Evolutionary conservation across 441 rosid genomes (phyloP).

Genomic region (Corymbia citriodora): DNA sequence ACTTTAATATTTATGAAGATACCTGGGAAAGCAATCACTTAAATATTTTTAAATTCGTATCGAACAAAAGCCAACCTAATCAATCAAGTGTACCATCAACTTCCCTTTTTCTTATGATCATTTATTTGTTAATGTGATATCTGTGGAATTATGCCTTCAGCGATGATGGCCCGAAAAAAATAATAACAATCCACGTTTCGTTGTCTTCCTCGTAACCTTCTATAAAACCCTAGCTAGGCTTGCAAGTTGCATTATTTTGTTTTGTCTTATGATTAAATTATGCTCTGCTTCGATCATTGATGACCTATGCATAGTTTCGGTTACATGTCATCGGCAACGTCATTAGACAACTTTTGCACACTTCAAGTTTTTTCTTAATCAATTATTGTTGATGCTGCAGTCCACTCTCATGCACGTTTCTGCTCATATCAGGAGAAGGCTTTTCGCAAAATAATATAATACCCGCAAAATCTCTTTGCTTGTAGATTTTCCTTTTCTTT

Average conservation of each 20-base stretch:
- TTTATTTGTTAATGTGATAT: neutral
- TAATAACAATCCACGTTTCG: neutral
- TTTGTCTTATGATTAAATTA: neutral
- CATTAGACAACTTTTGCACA: neutral
- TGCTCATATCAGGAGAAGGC: neutral
- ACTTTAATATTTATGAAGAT: neutral
- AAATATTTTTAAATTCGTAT: neutral
- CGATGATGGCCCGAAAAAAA: neutral
- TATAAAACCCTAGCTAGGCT: neutral
- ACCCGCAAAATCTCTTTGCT: neutral
- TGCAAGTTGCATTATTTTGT: neutral
- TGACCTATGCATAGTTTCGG: neutral
- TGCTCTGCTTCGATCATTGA: neutral
- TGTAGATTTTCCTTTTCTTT: neutral
- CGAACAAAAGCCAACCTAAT: neutral
- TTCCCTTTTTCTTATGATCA: neutral
- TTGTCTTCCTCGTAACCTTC: neutral
- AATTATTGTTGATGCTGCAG: neutral
- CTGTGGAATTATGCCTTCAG: neutral
- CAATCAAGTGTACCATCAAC: neutral
- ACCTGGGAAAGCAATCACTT: neutral
- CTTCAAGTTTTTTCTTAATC: neutral
- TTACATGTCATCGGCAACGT: neutral
- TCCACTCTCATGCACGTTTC: neutral
- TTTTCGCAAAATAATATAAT: neutral